Base-by-base conservation (phyloP, 768 basidiomycete genomes). In the Lactarius akahatsu region DNA sequence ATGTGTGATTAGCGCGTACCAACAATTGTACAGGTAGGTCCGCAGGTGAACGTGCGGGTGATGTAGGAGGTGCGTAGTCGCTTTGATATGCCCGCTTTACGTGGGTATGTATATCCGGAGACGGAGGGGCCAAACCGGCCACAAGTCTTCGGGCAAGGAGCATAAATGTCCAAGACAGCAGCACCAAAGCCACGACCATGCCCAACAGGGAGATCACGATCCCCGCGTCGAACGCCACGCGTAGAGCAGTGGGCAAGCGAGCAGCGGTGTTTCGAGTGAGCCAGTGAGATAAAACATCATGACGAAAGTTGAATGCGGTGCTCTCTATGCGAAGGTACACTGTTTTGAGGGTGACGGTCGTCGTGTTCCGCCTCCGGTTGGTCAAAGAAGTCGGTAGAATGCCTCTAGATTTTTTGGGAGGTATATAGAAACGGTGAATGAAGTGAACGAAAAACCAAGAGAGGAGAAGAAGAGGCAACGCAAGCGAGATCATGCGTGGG, bases 161-260 rank as follows among this genome's bases (percentile, higher is more conserved):
- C 1, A 63, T 45, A 40, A 67, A 63, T 5, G 66, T 63, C 66
- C 66, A 59, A 4, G 64, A 45, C 32, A 56, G 32, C 26, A 64
- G 68, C 72, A 13, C 65, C 63, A 59, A 71, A 4, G 43, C 69
- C 40, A 63, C 41, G 63, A 11, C 59, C 23, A 47, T 32, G 41
- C 52, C 69, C 62, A 61, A 36, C 58, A 62, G 16, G 15, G 66
- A 59, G 28, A 63, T 8, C 11, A 41, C 62, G 32, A 63, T 28
- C 9, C 66, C 66, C n/a, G 13, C 8, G 59, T 67, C 66, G 11
- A 69, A 91, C 55, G 83, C 70, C 6, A 65, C 36, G 52, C 71
- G 69, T 11, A 86, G 69, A 1, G 68, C 62, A 3, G 69, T 63
- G 32, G 69, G 67, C 43, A 69, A 61, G 56, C 74, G 76, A 9